Evolutionary conservation across 768 basidiomycete species (phyloP).

Genomic region (Boletus insuetus): DNA sequence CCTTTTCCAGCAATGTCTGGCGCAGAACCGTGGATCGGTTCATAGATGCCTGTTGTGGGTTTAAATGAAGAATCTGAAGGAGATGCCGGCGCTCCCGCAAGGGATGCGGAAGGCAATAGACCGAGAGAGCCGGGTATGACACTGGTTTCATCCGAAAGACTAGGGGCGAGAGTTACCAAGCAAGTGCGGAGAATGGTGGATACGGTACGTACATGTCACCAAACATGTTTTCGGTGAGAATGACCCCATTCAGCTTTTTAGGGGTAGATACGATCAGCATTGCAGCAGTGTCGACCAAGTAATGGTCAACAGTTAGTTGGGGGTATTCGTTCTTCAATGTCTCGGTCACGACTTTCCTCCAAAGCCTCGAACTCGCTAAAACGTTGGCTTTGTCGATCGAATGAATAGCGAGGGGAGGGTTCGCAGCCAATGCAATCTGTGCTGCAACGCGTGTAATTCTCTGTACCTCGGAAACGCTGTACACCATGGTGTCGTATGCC

Average conservation of each 20-base stretch:
- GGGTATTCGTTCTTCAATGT: slow-evolving; percentile 84
- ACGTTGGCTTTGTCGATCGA: slow-evolving; percentile 99
- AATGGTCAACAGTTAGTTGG: slow-evolving; percentile 82
- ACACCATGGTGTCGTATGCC: slow-evolving; percentile 93
- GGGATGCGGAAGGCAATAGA: slow-evolving; percentile 91
- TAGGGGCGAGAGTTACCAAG: slow-evolving; percentile 30
- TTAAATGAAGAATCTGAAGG: slow-evolving; percentile 57
- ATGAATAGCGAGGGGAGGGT: slow-evolving; percentile 86
- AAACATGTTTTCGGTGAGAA: slow-evolving; percentile 94
- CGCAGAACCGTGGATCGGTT: slow-evolving; percentile 95
- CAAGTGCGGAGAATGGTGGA: neutral
- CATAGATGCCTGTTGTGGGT: slow-evolving; percentile 86
- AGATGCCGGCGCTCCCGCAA: slow-evolving; percentile 80
- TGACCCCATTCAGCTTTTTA: slow-evolving; percentile 89
- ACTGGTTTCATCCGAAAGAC: slow-evolving; percentile 93
- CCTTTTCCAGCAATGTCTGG: slow-evolving; percentile 94
- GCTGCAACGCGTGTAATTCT: slow-evolving; percentile 96
- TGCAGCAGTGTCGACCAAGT: slow-evolving; percentile 92
- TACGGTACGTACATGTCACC: slow-evolving; percentile 83
- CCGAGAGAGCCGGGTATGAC: slow-evolving; percentile 98
- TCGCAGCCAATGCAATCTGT: slow-evolving; percentile 77
- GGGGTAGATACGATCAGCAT: slow-evolving; percentile 94
- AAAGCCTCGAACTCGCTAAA: slow-evolving; percentile 88
- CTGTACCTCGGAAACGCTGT: slow-evolving; percentile 88
- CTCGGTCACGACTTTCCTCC: slow-evolving; percentile 91